Conservation (phyloP, 495 filamentous ascomycete genomes). For the Neurospora intermedia region DNA sequence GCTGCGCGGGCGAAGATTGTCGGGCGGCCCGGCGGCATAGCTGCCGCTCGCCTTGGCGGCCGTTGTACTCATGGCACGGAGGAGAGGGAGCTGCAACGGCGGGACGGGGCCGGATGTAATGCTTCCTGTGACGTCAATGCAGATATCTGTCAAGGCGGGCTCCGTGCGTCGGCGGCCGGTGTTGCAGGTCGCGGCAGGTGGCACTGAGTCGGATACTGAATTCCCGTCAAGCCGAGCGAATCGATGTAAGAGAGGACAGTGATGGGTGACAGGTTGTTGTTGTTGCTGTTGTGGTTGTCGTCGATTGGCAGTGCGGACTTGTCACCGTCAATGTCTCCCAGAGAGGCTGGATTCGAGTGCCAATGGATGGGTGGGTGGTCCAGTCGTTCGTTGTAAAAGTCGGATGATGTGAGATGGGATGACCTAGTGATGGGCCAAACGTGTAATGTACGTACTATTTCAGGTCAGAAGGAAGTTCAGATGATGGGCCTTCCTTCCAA, state of each 20-base stretch:
- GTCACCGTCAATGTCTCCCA: not conserved
- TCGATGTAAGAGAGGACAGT: not conserved
- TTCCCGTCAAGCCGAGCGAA: not conserved
- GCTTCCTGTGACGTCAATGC: not conserved
- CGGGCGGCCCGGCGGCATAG: not conserved
- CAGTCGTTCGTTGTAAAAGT: not conserved
- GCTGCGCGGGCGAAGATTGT: not conserved
- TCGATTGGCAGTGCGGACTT: not conserved
- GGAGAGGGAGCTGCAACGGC: not conserved
- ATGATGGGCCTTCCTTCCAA: not conserved
- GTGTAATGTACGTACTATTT: too few species aligned
- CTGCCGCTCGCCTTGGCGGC: not conserved
- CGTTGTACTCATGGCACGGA: not conserved
- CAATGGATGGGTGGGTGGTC: not conserved
- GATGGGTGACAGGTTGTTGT: not conserved
- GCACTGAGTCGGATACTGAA: not conserved
- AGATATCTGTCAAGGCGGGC: not conserved
- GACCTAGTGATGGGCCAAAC: not conserved
- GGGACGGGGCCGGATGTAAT: not conserved
- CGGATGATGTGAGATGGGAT: not conserved
- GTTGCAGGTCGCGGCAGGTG: not conserved
- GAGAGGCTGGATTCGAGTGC: not conserved
- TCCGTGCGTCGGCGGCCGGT: not conserved
- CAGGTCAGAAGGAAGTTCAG: not conserved
- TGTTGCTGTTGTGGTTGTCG: not conserved